phyloP scores from a whole-genome alignment of 2,329 filamentous ascomycete genomes.

The Phialemoniopsis sp. region DNA sequence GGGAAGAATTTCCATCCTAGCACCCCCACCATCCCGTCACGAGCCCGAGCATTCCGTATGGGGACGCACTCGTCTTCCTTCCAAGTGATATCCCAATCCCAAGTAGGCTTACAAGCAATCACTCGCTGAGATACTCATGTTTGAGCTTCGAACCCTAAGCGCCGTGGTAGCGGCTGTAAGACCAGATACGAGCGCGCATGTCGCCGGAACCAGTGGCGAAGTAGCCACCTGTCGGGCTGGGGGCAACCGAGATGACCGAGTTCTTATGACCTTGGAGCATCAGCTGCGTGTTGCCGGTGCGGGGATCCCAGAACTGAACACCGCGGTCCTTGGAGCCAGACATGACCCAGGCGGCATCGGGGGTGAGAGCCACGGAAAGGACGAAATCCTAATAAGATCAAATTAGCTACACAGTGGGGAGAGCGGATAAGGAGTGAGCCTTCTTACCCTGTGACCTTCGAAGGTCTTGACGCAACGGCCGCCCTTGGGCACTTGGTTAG shows the following conservation, averaged over 20 bases:
- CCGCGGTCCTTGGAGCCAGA: conserved; percentile 96
- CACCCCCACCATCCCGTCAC: too few relatives aligned
- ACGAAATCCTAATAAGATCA: conserved; percentile 73
- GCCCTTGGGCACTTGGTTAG: conserved; percentile 67
- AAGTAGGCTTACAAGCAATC: too few relatives aligned
- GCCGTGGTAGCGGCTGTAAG: conserved; percentile 55
- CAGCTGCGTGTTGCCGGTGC: conserved; percentile 88
- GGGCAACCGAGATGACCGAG: conserved; percentile 95
- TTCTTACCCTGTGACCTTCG: conserved; percentile 83
- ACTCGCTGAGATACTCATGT: too few relatives aligned
- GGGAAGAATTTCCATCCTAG: conserved; percentile 1
- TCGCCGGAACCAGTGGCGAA: conserved; percentile 97
- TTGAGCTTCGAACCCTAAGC: neutral
- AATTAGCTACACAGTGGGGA: conserved; percentile 18
- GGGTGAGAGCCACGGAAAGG: conserved; percentile 89
- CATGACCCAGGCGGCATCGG: conserved; percentile 92
- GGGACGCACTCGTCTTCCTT: too few relatives aligned
- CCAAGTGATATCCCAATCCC: too few relatives aligned
- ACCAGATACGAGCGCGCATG: conserved; percentile 97
- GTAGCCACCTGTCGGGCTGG: conserved; percentile 79
- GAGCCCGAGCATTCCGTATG: too few relatives aligned
- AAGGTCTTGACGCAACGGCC: conserved; percentile 96
- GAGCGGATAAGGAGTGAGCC: neutral
- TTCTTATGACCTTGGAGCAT: conserved; percentile 99
- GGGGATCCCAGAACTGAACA: conserved; percentile 97